A percentile compares a stretch with the other conserved stretches of the same genome.
phyloP scores from a whole-genome alignment of 2,329 filamentous ascomycete genomes.

The Cordyceps fumosorosea region DNA sequence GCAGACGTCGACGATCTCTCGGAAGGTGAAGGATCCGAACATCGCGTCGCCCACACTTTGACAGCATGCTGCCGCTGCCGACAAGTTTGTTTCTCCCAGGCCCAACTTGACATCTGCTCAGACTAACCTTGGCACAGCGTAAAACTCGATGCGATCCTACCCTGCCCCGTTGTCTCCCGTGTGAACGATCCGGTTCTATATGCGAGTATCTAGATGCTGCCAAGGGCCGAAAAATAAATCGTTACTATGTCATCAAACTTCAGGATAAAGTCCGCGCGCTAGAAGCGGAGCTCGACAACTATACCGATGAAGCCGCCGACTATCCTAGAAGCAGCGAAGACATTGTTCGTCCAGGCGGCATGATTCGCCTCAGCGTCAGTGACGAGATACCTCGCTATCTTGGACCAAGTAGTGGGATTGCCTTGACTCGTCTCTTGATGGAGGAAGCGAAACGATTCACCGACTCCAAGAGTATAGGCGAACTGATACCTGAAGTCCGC shows the following conservation, averaged over 20 bases:
- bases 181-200: conserved; percentile 80
- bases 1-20: conserved; percentile 34
- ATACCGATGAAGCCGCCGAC: conserved; percentile 69
- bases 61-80: conserved; percentile 76
- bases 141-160: conserved; percentile 96
- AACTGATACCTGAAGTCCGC: conserved; percentile 73
- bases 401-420: conserved; percentile 89
- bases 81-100: conserved; percentile 48
- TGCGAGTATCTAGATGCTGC: conserved; percentile 95
- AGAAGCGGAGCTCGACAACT: conserved; percentile 72
- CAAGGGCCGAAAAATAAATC: conserved; percentile 77
- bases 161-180: conserved; percentile 84
- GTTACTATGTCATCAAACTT: conserved; percentile 86
- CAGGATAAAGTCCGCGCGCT: conserved; percentile 79
- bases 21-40: conserved; percentile 45
- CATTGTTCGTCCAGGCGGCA: conserved; percentile 77
- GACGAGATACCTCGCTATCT: conserved; percentile 85
- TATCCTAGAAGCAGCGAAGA: conserved; percentile 69
- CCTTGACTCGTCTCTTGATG: conserved; percentile 91
- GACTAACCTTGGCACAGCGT: conserved; percentile 47
- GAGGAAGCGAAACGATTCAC: conserved; percentile 93
- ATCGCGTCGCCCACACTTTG: conserved; percentile 69
- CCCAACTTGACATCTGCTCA: background rate
- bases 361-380: conserved; percentile 76
- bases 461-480: conserved; percentile 82